Percentiles rank a stretch among this genome's conserved stretches.
These are phyloP conservation scores for Apocynum venetum DNA, from an alignment of 257 asterid genomes.

Conservation along the genomic window DNA sequence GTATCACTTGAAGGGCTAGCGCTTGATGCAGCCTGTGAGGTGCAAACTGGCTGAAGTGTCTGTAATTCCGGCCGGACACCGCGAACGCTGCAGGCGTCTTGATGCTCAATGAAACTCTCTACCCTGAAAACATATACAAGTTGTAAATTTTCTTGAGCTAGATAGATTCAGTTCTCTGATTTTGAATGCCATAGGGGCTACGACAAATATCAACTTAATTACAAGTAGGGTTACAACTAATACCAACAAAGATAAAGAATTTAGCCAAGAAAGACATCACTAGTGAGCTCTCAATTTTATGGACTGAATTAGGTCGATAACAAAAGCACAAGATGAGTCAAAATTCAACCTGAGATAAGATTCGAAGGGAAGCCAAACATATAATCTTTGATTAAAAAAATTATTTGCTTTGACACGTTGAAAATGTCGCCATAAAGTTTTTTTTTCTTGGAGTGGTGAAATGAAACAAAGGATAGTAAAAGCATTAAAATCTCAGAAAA, in stretches of 20 bases:
- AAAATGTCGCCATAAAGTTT: background rate
- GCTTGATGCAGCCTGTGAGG: conserved; percentile 52
- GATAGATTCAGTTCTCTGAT: background rate
- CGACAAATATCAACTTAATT: background rate
- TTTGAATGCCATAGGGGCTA: background rate
- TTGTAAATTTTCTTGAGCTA: conserved; percentile 41
- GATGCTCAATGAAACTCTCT: conserved; percentile 43
- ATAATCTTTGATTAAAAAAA: too few relatives aligned
- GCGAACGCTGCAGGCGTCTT: conserved; percentile 44
- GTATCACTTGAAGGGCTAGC: conserved; percentile 46
- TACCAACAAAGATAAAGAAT: too few relatives aligned
- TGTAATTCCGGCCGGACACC: conserved; percentile 29
- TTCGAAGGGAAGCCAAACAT: background rate
- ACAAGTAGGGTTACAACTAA: too few relatives aligned
- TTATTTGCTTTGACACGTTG: background rate
- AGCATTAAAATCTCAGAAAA: background rate
- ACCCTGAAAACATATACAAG: conserved; percentile 38
- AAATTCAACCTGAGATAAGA: background rate
- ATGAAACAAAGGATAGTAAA: background rate
- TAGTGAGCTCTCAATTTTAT: background rate
- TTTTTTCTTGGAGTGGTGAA: too few relatives aligned
- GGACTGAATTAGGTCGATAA: background rate
- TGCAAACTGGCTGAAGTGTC: conserved; percentile 34
- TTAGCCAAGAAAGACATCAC: too few relatives aligned
- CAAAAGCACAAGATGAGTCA: background rate